phyloP scores from a whole-genome alignment of 75 land plant genomes.

The Isoetes taiwanensis region DNA sequence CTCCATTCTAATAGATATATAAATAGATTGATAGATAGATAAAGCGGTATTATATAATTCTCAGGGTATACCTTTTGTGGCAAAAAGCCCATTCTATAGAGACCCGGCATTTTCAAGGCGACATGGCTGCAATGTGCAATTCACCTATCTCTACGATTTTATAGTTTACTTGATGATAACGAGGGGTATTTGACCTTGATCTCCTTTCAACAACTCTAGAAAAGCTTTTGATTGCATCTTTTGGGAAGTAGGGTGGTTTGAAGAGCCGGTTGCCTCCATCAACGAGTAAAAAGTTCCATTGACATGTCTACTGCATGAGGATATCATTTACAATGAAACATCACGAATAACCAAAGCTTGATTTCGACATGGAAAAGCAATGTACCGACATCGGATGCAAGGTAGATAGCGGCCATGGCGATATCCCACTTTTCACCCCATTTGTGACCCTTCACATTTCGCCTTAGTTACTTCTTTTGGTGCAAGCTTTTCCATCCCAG shows the following conservation, averaged over 20 bases:
- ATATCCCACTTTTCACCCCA: slow-evolving; percentile 95
- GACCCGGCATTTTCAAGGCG: too few relatives aligned
- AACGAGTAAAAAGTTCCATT: slow-evolving; percentile 64
- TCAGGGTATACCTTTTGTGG: too few relatives aligned
- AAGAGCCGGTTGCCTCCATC: slow-evolving; percentile 87
- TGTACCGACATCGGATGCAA: slow-evolving; percentile 79
- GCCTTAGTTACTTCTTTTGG: slow-evolving; percentile 81
- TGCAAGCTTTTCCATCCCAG: slow-evolving; percentile 74
- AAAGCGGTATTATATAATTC: too few relatives aligned
- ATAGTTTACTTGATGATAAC: too few relatives aligned
- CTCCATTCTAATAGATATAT: too few relatives aligned
- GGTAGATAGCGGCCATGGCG: slow-evolving; percentile 85
- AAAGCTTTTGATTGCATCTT: slow-evolving; percentile 45
- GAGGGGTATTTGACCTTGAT: too few relatives aligned
- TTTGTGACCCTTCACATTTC: too few relatives aligned
- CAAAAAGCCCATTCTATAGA: too few relatives aligned
- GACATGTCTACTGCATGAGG: slow-evolving; percentile 68
- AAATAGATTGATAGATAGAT: too few relatives aligned
- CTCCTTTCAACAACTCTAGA: slow-evolving; percentile 65
- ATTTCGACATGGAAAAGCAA: slow-evolving; percentile 12
- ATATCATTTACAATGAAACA: background rate
- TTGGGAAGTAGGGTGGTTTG: slow-evolving; percentile 42
- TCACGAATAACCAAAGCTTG: background rate
- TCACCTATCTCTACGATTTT: too few relatives aligned
- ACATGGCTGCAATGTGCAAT: too few relatives aligned